Base-by-base conservation (phyloP, 2,329 filamentous ascomycete species). In the Aureobasidium pullulans region DNA sequence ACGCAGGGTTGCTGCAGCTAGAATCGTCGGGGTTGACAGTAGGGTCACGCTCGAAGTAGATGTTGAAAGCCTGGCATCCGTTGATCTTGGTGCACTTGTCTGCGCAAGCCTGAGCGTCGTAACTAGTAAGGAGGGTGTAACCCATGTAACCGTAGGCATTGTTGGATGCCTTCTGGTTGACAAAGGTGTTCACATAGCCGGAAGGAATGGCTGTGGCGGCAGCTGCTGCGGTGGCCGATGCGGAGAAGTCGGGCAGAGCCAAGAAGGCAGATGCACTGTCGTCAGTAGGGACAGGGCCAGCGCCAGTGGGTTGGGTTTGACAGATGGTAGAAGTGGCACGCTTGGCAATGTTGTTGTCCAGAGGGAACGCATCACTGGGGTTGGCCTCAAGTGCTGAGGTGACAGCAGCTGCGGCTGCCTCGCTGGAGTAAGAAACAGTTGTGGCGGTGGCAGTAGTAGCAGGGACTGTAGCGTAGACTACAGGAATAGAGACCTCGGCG, bases 31-130 rank as follows among this genome's bases (percentile, higher is more conserved):
- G 70, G 48, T 68, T 63, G n/a, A 71, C 29, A 6, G 63, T 64
- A 8, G 73, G 72, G 56, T 73, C 69, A 49, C 73, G 68, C 60
- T 73, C 71, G 46, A 68, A 64, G 64, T 69, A 61, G 34, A 64
- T 56, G 48, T 65, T 65, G 57, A 64, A 62, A 6, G 56, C 39
- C 19, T 56, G 59, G 48, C 62, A 65, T 34, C 63, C 62, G 47
- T 59, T 56, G 29, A 60, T 60, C 32, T 59, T 59, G 43, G 58
- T 56, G 54, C 63, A 64, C 37, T 57, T 47, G 16, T 37, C n/a
- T 9, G 62, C 62, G 36, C 63, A 64, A 7, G 16, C 40, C 29
- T 48, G 37, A 8, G 49, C 15, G 16, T 60, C 44, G 53, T 65
- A 64, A 4, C 28, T 19, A 4, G 56, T 19, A 3, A 65, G 48